phyloP scores from a whole-genome alignment of 441 rosid genomes.

The Manihot esculenta region DNA sequence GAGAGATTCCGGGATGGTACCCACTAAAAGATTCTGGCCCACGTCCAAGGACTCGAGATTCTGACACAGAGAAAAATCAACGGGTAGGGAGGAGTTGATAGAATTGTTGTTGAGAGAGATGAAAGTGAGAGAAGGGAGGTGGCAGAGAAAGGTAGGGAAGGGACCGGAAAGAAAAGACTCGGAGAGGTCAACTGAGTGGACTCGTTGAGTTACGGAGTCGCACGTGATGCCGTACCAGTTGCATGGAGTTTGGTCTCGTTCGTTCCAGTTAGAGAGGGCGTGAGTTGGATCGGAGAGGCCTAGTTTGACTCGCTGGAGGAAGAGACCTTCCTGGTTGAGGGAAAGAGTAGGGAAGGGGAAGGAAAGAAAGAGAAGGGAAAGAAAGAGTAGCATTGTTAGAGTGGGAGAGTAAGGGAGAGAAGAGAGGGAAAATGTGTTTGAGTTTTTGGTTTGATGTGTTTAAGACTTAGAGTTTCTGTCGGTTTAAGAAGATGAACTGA shows the following conservation, averaged over 20 bases:
- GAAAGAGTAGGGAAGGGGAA: constrained; percentile 26
- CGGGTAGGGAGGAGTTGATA: constrained; percentile 64
- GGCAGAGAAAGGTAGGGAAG: constrained; percentile 71
- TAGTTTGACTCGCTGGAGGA: constrained; percentile 55
- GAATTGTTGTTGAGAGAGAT: constrained; percentile 56
- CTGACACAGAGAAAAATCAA: constrained; percentile 50
- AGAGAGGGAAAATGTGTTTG: too few species aligned
- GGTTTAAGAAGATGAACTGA: too few species aligned
- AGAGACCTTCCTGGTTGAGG: constrained; percentile 79
- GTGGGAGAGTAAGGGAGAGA: background rate
- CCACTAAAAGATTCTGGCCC: constrained; percentile 60
- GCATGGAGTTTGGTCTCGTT: constrained; percentile 62
- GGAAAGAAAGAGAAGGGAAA: constrained; percentile 28
- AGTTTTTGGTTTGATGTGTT: too few species aligned
- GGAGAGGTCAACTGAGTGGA: constrained; percentile 63
- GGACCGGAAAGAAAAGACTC: constrained; percentile 54
- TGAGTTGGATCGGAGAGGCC: constrained; percentile 60
- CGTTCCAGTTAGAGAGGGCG: constrained; percentile 65
- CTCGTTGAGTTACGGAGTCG: constrained; percentile 40
- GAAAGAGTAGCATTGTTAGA: constrained; percentile 17
- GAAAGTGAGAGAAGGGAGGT: constrained; percentile 47
- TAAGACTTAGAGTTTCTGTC: too few species aligned
- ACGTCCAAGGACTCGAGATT: constrained; percentile 55
- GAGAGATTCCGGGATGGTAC: constrained; percentile 53
- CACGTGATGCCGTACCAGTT: constrained; percentile 72